These are phyloP conservation scores for Tremellales sp. DNA, from an alignment of 1,284 basidiomycete genomes.

Conservation along the genomic window DNA sequence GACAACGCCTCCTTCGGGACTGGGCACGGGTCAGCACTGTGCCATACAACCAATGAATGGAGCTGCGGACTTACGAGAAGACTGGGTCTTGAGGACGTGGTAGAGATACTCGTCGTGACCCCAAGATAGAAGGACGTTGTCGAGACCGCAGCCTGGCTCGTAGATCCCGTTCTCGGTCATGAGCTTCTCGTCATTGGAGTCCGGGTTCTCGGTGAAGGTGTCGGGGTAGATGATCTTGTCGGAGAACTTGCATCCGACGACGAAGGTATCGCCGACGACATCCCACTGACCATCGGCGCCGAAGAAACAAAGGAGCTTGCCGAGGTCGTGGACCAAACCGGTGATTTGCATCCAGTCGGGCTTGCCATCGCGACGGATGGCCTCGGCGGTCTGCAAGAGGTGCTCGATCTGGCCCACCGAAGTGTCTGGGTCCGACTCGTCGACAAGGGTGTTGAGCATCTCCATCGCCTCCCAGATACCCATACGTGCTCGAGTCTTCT, in stretches of 20 bases:
- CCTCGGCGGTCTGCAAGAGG: slow-evolving; percentile 84
- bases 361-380: slow-evolving; percentile 80
- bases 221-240: slow-evolving; percentile 80
- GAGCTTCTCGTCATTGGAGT: slow-evolving; percentile 64
- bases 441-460: slow-evolving; percentile 78
- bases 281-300: slow-evolving; percentile 80
- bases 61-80: slow-evolving; percentile 48
- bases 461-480: slow-evolving; percentile 86
- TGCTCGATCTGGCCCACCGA: slow-evolving; percentile 80
- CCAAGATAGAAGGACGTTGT: slow-evolving; percentile 87
- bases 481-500: slow-evolving; percentile 39
- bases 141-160: slow-evolving; percentile 74
- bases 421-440: slow-evolving; percentile 63
- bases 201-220: slow-evolving; percentile 76
- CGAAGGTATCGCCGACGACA: slow-evolving; percentile 83
- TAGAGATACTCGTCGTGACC: slow-evolving; percentile 70
- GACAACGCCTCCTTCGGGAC: slow-evolving; percentile 77
- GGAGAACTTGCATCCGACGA: slow-evolving; percentile 79
- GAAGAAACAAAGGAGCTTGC: slow-evolving; percentile 76
- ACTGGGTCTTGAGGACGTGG: slow-evolving; percentile 21
- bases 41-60: slow-evolving; percentile 11
- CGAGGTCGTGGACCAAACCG: slow-evolving; percentile 82
- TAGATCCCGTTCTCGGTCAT: slow-evolving; percentile 81
- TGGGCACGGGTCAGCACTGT: slow-evolving; percentile 13
- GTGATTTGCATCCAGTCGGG: slow-evolving; percentile 70